These are phyloP conservation scores for Saccharomyces uvarum DNA, from an alignment of 1,139 yeast species.

Conservation along the genomic window DNA sequence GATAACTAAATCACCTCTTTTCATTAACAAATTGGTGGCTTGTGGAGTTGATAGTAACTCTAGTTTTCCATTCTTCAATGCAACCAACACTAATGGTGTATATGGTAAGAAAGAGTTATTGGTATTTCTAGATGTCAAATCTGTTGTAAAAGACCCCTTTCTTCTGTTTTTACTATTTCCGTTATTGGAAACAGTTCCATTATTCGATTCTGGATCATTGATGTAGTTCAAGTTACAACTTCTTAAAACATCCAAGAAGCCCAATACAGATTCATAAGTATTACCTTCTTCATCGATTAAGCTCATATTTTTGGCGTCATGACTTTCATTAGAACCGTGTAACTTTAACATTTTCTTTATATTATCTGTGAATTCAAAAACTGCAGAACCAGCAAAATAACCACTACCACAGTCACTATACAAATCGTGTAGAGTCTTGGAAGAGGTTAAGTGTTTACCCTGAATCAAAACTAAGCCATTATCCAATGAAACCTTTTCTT, in stretches of 20 bases:
- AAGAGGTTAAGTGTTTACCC: conserved; percentile 21
- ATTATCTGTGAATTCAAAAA: conserved; percentile 23
- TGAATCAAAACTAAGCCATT: conserved; percentile 20
- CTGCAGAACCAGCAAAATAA: conserved; percentile 25
- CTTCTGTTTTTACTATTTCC: neutral
- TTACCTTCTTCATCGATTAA: conserved; percentile 1
- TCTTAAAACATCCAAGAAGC: conserved; percentile 20
- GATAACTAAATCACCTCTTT: conserved; percentile 72
- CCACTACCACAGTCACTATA: conserved; percentile 25
- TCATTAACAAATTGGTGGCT: conserved; percentile 47
- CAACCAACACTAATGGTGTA: conserved; percentile 55
- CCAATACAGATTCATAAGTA: conserved; percentile 5
- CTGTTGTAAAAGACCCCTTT: neutral
- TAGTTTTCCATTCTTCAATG: conserved; percentile 79
- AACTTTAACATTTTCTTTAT: conserved; percentile 16
- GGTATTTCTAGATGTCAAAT: conserved; percentile 3
- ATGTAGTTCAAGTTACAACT: conserved; percentile 20
- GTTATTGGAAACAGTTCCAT: neutral
- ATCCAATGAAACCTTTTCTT: conserved; percentile 16
- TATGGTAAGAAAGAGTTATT: conserved; percentile 25
- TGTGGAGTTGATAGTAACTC: conserved; percentile 75
- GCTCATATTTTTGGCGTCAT: conserved; percentile 4
- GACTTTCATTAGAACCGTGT: conserved; percentile 1
- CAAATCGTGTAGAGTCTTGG: conserved; percentile 22
- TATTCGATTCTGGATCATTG: conserved; percentile 6